Base-by-base conservation (phyloP, 2,329 filamentous ascomycete species). In the Stagonosporopsis vannaccii region DNA sequence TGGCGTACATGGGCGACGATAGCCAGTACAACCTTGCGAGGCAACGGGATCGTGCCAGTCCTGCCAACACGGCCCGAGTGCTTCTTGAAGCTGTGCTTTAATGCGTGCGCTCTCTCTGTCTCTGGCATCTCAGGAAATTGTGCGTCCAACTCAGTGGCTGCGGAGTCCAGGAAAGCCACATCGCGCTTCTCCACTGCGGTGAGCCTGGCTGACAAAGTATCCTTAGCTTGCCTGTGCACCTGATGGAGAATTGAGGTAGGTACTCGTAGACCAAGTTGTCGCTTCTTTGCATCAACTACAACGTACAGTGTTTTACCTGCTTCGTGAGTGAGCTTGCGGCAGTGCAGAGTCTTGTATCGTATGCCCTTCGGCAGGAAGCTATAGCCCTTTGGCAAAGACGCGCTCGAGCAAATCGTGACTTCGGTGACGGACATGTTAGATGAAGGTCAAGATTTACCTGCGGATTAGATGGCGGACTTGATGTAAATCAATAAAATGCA, bases 1-100 rank as follows among this genome's bases (percentile, higher is more conserved):
- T 85, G 82, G 6, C 83, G 74, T 4, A 82, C 75, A 58, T 84
- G 79, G 3, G 83, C 82, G 20, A 76, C 68, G 12, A 84, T 80
- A 2, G 80, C 83, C 22, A 83, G 72, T 41, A 68, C 61, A 4
- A 78, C 80, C 59, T 77, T 82, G 13, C 74, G 64, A 6, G 70
- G 66, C 32, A 81, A 41, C 0, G 68, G 66, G 6, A 82, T 63
- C 40, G 59, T 78, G 2, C 67, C 68, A 1, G 77, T 79, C 46
- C 82, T 71, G 2, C 82, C 83, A 1, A 85, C 82, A 9, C 82
- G 73, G 2, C 81, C 67, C 37, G 76, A 80, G 20, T 75, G 60
- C 66, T 84, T 85, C 60, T 72, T 63, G 59, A 81, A 77, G 0
- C 81, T 75, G 36, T 78, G 77, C 36, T 60, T 69, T 2, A 82